Evolutionary conservation across 2,329 filamentous ascomycete species (phyloP).

Genomic region (Myotisia sp.): DNA sequence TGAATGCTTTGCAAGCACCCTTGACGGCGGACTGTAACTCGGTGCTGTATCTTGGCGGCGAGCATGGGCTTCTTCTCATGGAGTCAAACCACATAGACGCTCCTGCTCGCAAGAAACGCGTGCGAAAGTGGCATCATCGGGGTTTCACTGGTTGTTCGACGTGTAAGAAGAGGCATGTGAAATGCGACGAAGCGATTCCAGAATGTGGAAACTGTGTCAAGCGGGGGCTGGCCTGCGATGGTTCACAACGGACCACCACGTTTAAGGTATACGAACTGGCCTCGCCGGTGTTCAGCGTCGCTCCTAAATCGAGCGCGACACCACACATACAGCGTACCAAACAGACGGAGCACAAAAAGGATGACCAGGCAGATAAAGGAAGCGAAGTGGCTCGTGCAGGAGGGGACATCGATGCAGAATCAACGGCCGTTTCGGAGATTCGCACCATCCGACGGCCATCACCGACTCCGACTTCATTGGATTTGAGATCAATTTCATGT

Average conservation of each 20-base stretch:
- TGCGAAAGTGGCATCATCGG: conserved; percentile 29
- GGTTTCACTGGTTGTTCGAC: conserved; percentile 30
- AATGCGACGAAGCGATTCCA: conserved; percentile 25
- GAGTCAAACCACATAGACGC: background rate
- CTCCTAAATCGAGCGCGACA: too few species aligned
- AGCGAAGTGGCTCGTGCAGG: too few species aligned
- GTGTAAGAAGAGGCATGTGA: conserved; percentile 28
- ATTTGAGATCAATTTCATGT: conserved; percentile 13
- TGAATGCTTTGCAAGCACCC: background rate
- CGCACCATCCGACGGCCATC: too few species aligned
- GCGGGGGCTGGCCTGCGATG: conserved; percentile 21
- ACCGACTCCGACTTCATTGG: conserved; percentile 8
- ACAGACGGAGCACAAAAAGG: too few species aligned
- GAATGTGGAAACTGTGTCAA: conserved; percentile 27
- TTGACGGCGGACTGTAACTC: background rate
- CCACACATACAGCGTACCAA: too few species aligned
- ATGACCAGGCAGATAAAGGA: too few species aligned
- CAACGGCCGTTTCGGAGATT: too few species aligned
- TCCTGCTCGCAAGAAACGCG: conserved; percentile 20
- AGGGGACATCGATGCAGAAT: too few species aligned
- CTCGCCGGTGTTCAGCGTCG: conserved; percentile 3
- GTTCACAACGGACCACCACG: conserved; percentile 24
- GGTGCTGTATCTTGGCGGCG: too few species aligned
- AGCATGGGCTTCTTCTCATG: too few species aligned
- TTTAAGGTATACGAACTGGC: conserved; percentile 24